Percentiles rank a stretch among this genome's conserved stretches.
Evolutionary conservation across 352 stramenopile species (phyloP).

Genomic region (Phytopythium oedochilum): DNA sequence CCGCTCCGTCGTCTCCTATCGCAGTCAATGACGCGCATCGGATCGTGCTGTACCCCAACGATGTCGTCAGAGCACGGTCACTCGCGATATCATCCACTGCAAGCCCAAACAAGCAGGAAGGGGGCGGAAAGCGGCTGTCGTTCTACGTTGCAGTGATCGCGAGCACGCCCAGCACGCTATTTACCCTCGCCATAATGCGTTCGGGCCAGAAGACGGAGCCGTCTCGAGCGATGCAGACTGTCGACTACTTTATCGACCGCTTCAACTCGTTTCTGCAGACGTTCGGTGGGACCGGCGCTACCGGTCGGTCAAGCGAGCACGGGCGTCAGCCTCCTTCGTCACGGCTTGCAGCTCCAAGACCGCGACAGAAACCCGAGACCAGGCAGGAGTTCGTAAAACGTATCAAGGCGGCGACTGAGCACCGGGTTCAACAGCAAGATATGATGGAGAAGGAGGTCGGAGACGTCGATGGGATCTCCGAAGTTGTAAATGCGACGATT

Average conservation of each 20-base stretch:
- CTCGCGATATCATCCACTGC: not conserved
- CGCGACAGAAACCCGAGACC: not conserved
- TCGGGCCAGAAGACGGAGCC: slow-evolving; percentile 57
- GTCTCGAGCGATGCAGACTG: slow-evolving; percentile 50
- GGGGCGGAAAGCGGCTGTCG: not conserved
- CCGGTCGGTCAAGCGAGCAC: not conserved
- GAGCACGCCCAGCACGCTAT: slow-evolving; percentile 27
- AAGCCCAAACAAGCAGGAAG: not conserved
- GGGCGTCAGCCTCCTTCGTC: not conserved
- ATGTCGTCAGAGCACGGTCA: slow-evolving; percentile 18
- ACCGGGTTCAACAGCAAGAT: not conserved
- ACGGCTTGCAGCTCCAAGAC: not conserved
- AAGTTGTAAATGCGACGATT: not conserved
- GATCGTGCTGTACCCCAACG: slow-evolving; percentile 55
- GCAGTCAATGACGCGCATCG: slow-evolving; percentile 22
- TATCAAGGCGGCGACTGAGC: not conserved
- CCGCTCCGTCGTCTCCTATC: not conserved
- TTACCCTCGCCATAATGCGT: slow-evolving; percentile 50
- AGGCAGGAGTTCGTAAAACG: slow-evolving; percentile 1
- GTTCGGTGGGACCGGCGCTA: slow-evolving; percentile 8
- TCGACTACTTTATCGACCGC: slow-evolving; percentile 62
- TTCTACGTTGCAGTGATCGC: slow-evolving; percentile 66
- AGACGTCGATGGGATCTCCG: not conserved
- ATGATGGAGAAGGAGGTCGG: too few relatives aligned
- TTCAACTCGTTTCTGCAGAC: slow-evolving; percentile 59